phyloP scores from a whole-genome alignment of 208 protist species.

The Crithidia brevicula region DNA sequence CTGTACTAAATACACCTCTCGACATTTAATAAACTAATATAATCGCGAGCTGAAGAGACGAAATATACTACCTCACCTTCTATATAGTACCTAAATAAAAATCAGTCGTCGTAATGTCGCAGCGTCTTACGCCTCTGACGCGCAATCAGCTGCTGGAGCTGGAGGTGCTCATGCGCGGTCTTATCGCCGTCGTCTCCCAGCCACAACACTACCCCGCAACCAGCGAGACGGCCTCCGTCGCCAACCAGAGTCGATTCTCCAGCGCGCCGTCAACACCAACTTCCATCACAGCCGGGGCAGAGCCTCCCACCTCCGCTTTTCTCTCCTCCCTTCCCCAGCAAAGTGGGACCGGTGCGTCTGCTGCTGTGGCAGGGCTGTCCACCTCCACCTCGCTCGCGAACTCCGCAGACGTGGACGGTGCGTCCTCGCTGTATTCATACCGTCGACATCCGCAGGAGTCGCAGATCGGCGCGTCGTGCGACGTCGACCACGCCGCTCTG shows the following conservation, averaged over 20 bases:
- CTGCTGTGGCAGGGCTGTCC: not conserved
- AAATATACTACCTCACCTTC: no score
- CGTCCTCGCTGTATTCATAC: not conserved
- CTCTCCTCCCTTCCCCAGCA: not conserved
- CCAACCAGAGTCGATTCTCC: constrained; percentile 16
- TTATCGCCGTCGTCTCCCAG: constrained; percentile 27
- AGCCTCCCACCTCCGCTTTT: no score
- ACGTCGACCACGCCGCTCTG: constrained; percentile 46
- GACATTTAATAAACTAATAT: no score
- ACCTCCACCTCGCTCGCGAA: not conserved
- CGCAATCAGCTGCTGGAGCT: constrained; percentile 78
- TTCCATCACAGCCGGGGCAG: not conserved
- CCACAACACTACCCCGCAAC: not conserved
- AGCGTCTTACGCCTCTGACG: constrained; percentile 65
- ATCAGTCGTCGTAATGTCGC: constrained; percentile 20
- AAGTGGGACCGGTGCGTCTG: not conserved
- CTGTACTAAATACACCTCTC: no score
- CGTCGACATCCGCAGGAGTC: no score
- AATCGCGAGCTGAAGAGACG: no score
- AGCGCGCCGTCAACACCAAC: constrained; percentile 14
- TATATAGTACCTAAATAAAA: not conserved
- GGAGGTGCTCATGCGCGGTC: constrained; percentile 44
- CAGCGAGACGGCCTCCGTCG: constrained; percentile 8
- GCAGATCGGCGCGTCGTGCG: no score
- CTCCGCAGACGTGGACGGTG: not conserved